Evolutionary conservation across 441 rosid species (phyloP).

Genomic region (Iberis amara): DNA sequence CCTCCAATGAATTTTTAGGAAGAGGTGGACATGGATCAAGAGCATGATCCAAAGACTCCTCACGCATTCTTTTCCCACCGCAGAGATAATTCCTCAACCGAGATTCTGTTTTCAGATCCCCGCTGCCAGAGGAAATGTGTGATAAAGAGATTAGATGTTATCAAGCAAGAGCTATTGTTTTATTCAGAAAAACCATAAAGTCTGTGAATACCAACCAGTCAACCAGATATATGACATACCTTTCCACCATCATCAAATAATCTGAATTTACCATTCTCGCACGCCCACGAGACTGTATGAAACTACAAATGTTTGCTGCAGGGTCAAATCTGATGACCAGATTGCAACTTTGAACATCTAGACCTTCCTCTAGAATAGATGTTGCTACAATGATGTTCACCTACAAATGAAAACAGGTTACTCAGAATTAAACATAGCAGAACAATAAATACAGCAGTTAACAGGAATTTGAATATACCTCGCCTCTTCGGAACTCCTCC

Average conservation of each 20-base stretch:
- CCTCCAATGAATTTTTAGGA: slow-evolving; percentile 32
- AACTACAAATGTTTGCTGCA: slow-evolving; percentile 66
- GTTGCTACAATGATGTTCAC: slow-evolving; percentile 85
- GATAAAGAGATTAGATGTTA: slow-evolving; percentile 11
- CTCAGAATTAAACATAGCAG: slow-evolving; percentile 6
- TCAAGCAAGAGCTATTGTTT: background rate
- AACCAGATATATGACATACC: slow-evolving; percentile 31
- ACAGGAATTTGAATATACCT: slow-evolving; percentile 38
- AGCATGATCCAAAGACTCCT: slow-evolving; percentile 57
- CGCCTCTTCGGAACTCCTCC: slow-evolving; percentile 74
- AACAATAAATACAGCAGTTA: slow-evolving; percentile 13
- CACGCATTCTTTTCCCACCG: slow-evolving; percentile 74
- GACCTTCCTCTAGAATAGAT: slow-evolving; percentile 90
- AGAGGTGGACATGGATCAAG: slow-evolving; percentile 55
- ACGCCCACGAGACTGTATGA: slow-evolving; percentile 93
- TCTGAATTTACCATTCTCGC: slow-evolving; percentile 88
- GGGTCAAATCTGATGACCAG: slow-evolving; percentile 85
- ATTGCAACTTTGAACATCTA: slow-evolving; percentile 90
- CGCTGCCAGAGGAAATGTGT: slow-evolving; percentile 34
- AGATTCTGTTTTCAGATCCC: slow-evolving; percentile 41
- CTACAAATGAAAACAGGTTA: slow-evolving; percentile 36
- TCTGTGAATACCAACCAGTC: background rate
- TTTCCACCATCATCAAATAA: slow-evolving; percentile 67
- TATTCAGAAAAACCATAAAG: background rate
- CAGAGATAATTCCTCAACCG: slow-evolving; percentile 53